These are phyloP conservation scores for Candida jianshihensis DNA, from an alignment of 805 yeast species.

Conservation along the genomic window DNA sequence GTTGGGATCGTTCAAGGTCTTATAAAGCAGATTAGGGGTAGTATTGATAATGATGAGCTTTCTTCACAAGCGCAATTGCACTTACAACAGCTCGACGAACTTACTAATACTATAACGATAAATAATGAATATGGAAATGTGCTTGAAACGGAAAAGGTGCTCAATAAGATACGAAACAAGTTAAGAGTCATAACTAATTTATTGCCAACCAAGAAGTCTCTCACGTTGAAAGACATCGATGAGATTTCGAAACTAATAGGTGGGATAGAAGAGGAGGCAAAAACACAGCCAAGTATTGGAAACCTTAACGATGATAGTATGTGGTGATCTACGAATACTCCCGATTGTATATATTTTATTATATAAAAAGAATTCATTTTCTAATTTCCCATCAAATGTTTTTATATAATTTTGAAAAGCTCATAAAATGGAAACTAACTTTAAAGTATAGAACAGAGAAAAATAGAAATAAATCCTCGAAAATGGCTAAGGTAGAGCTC, in stretches of 20 bases:
- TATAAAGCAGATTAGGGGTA: slow-evolving; percentile 32
- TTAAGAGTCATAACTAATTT: slow-evolving; percentile 42
- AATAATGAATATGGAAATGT: slow-evolving; percentile 52
- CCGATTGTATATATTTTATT: neutral
- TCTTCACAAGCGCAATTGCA: slow-evolving; percentile 20
- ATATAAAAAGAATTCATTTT: no score
- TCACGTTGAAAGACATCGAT: slow-evolving; percentile 13
- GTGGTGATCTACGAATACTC: slow-evolving; percentile 15
- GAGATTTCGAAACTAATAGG: slow-evolving; percentile 5
- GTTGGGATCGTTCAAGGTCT: slow-evolving; percentile 63
- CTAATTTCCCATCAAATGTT: no score
- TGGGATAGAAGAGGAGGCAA: slow-evolving; percentile 14
- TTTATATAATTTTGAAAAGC: no score
- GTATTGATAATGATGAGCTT: slow-evolving; percentile 6
- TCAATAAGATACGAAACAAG: slow-evolving; percentile 54
- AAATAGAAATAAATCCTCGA: neutral
- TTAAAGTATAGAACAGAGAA: neutral
- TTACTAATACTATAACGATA: slow-evolving; percentile 27
- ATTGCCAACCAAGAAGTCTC: slow-evolving; percentile 16
- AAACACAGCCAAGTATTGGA: slow-evolving; percentile 10
- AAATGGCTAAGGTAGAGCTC: slow-evolving; percentile 3
- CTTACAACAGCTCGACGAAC: slow-evolving; percentile 21
- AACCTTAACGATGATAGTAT: slow-evolving; percentile 21
- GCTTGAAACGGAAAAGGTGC: slow-evolving; percentile 42
- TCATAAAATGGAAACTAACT: no score